Evolutionary conservation across 805 yeast genomes (phyloP), one percentile per base, ranked within the genome.

Genomic region (Yarrowia osloensis): DNA sequence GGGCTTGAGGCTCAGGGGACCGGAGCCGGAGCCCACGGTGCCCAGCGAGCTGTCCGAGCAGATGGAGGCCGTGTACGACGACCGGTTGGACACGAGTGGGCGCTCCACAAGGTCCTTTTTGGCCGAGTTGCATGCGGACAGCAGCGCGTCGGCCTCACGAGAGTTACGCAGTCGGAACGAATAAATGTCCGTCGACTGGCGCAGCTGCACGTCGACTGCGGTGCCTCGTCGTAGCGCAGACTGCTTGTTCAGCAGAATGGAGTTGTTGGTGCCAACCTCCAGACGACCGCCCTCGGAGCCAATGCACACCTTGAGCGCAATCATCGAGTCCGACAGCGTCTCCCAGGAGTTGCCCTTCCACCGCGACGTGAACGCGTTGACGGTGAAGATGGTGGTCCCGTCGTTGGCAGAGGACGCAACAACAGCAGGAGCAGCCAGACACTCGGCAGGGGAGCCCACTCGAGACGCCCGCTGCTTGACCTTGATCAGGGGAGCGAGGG

Each of bases 301-400:
- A 31, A 61, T 46, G 26, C 40, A 44, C 19, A 61, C 66, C 54
- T 46, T 42, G 24, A 61, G 33, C 1, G 44, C 12, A 0, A 44
- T 17, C 54, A 46, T 46, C 26, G 66, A 31, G 33, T 61, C 66
- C 5, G 26, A 19, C 26, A 61, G 33, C 9, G 40, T 44, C 52
- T 44, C 66, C 66, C 66, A 61, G 5, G 52, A 11, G 52, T 44
- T 44, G n/a, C 54, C 66, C 66, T 61, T 61, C 66, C 66, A 61
- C 17, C 54, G 29, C 2, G 66, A 61, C 13, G 63, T 57, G 28
- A 57, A 57, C 8, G 63, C 63, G 47, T 28, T 26, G 37, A 57
- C 49, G 13, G 47, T 19, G 37, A 39, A 40, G 63, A 57, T 57
- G 26, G 49, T 28, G 21, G 63, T 39, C 3, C 62, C 62, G 46